These are phyloP conservation scores for Wakefieldia striispora DNA, from an alignment of 768 basidiomycete genomes.

Conservation along the genomic window DNA sequence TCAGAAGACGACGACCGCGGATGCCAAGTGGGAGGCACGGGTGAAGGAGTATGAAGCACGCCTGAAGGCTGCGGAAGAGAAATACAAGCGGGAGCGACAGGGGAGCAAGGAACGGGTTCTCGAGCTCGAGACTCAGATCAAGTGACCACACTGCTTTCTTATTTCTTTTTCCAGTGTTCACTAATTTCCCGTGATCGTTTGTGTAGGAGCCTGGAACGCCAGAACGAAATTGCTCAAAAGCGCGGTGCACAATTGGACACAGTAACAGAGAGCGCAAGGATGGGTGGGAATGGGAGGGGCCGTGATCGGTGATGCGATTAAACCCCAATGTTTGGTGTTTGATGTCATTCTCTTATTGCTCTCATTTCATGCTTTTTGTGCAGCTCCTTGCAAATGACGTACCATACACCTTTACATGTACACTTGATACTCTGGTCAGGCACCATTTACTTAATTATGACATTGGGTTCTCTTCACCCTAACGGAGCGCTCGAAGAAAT, in stretches of 20 bases:
- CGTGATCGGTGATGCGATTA: slow-evolving; percentile 20
- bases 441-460: too few relatives aligned
- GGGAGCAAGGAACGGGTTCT: slow-evolving; percentile 83
- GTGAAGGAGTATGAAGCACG: slow-evolving; percentile 89
- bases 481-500: too few relatives aligned
- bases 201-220: slow-evolving; percentile 67
- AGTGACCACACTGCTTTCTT: slow-evolving; percentile 38
- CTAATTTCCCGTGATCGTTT: neutral
- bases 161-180: slow-evolving; percentile 11
- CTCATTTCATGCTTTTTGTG: slow-evolving; percentile 14
- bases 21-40: slow-evolving; percentile 92
- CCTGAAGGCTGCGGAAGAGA: slow-evolving; percentile 82
- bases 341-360: neutral
- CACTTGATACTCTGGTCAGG: neutral
- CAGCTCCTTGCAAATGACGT: slow-evolving; percentile 8
- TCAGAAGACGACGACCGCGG: slow-evolving; percentile 67
- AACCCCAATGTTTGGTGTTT: neutral
- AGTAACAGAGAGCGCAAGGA: slow-evolving; percentile 30
- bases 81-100: slow-evolving; percentile 89
- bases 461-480: too few relatives aligned
- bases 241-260: slow-evolving; percentile 44
- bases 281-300: slow-evolving; percentile 8
- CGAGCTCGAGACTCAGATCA: slow-evolving; percentile 71
- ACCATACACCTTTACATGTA: slow-evolving; percentile 17
- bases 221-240: slow-evolving; percentile 76